Base-by-base conservation (phyloP, 306 rosid species). In the Cicer arietinum region DNA sequence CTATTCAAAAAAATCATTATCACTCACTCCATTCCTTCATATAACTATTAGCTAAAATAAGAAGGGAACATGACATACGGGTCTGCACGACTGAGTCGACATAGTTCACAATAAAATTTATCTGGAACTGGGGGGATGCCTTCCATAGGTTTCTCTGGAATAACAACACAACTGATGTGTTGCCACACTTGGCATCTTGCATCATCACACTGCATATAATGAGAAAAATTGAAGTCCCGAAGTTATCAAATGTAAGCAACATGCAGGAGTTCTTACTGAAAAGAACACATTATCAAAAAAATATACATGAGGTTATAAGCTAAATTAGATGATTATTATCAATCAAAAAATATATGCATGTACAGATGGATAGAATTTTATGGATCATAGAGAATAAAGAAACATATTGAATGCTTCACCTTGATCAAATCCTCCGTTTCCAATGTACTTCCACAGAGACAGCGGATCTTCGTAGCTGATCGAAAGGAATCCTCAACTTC, bases 61-160 rank as follows among this genome's bases (percentile, higher is more conserved):
- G n/a, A 82, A 40, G 37, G 52, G 47, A 73, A 69, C 50, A 73
- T 57, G 56, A 83, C 99, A 67, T 89, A 92, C 99, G 99, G 99
- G 46, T 95, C 98, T 83, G 99, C 97, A 12, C 99, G 99, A 53
- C 42, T 86, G 75, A 95, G 97, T 63, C 99, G 93, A 82, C 99
- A 95, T 56, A 89, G 66, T 84, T 88, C 98, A 81, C 99, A 95
- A 73, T 88, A 92, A 78, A 95, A 95, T 57, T 81, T 59, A 22
- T 92, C 94, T 56, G 99, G 97, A 74, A 85, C 85, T 46, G 85
- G 85, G 1, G 84, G 88, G 78, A 61, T 79, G 84, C 91, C 85
- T 73, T 95, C 99, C 76, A 80, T 82, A 57, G 94, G 96, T 79
- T 92, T 95, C 80, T 95, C 99, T 0, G 98, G 89, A 79, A 92